A percentile compares a stretch with the other conserved stretches of the same genome.
Evolutionary conservation across 768 basidiomycete genomes (phyloP).

Genomic region (Collybia sordida): DNA sequence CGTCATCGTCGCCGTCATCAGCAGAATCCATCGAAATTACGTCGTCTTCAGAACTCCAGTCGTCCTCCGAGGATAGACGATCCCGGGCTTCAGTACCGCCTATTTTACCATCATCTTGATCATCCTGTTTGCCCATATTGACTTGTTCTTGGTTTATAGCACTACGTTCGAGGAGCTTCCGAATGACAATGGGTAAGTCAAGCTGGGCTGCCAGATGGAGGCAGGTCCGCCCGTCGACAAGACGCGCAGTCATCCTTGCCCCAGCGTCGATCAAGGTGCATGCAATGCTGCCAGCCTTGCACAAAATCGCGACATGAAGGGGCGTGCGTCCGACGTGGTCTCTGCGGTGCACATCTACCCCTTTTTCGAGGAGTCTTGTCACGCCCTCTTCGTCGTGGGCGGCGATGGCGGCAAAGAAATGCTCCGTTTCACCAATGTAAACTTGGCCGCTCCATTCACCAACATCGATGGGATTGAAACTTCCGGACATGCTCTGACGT

Average conservation of each 20-base stretch:
- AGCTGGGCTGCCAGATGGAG: constrained; percentile 58
- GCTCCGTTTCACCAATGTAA: constrained; percentile 53
- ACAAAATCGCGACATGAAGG: constrained; percentile 57
- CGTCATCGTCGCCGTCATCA: constrained; percentile 30
- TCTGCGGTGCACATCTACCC: constrained; percentile 48
- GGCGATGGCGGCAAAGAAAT: constrained; percentile 58
- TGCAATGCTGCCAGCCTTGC: constrained; percentile 44
- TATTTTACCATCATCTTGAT: constrained; percentile 22
- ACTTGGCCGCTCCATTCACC: constrained; percentile 66
- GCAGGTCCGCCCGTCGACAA: constrained; percentile 55
- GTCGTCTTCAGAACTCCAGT: constrained; percentile 48
- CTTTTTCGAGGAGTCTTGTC: constrained; percentile 36
- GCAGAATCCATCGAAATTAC: constrained; percentile 15
- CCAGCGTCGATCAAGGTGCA: constrained; percentile 53
- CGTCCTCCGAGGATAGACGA: constrained; percentile 45
- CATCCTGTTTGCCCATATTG: constrained; percentile 21
- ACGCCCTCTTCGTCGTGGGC: constrained; percentile 41
- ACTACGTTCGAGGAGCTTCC: constrained; percentile 53
- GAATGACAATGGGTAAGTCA: constrained; percentile 38
- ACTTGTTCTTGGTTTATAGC: constrained; percentile 33
- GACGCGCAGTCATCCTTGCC: constrained; percentile 52
- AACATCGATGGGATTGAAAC: constrained; percentile 66
- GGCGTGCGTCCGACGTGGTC: constrained; percentile 64
- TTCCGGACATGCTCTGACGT: constrained; percentile 59
- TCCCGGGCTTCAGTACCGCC: constrained; percentile 17